These are phyloP conservation scores for Penicillium rolfsii DNA, from an alignment of 2,329 filamentous ascomycete genomes.

Conservation along the genomic window DNA sequence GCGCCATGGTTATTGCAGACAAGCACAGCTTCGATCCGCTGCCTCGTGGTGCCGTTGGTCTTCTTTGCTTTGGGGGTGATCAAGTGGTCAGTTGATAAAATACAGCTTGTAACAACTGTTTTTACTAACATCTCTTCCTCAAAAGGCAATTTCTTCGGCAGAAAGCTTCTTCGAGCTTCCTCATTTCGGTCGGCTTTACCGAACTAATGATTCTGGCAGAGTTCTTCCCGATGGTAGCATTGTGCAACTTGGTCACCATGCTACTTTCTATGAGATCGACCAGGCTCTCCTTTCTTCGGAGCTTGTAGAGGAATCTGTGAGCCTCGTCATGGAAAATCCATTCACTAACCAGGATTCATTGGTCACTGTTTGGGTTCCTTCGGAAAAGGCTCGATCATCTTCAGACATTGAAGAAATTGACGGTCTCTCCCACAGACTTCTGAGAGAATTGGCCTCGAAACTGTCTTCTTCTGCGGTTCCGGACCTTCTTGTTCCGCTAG, in stretches of 20 bases:
- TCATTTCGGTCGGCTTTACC: slow-evolving; percentile 72
- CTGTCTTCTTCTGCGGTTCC: slow-evolving; percentile 82
- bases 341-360: slow-evolving; percentile 56
- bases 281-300: slow-evolving; percentile 59
- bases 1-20: slow-evolving; percentile 64
- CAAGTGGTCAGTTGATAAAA: slow-evolving; percentile 63
- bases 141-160: slow-evolving; percentile 53
- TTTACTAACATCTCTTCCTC: not conserved
- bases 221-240: slow-evolving; percentile 77
- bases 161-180: slow-evolving; percentile 72
- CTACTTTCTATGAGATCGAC: slow-evolving; percentile 78
- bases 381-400: slow-evolving; percentile 9
- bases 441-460: slow-evolving; percentile 56
- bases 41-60: slow-evolving; percentile 73
- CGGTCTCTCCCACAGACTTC: slow-evolving; percentile 52
- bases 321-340: slow-evolving; percentile 58
- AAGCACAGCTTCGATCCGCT: slow-evolving; percentile 56
- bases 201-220: slow-evolving; percentile 79
- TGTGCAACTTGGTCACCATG: slow-evolving; percentile 72
- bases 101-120: not conserved
- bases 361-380: slow-evolving; percentile 69
- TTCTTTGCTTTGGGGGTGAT: slow-evolving; percentile 83
- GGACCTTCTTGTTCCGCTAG: slow-evolving; percentile 70
- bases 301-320: slow-evolving; percentile 64
- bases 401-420: slow-evolving; percentile 10